A percentile compares a stretch with the other conserved stretches of the same genome.
These are phyloP conservation scores for Cladosporium velox DNA, from an alignment of 2,329 filamentous ascomycete genomes.

Conservation along the genomic window DNA sequence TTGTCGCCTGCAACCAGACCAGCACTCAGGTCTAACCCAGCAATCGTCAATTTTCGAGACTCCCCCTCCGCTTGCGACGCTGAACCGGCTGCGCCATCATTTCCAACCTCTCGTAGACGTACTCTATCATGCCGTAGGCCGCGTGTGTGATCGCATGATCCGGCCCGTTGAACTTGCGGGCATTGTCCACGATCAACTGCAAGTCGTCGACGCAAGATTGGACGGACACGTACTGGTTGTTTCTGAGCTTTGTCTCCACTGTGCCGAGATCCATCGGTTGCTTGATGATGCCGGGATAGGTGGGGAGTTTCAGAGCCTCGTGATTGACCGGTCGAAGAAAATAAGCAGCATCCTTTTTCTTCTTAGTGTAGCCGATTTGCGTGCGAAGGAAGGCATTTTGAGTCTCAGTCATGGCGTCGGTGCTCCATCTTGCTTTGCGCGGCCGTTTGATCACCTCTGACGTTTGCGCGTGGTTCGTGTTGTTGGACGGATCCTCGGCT, in stretches of 20 bases:
- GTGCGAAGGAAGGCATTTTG: slow-evolving; percentile 65
- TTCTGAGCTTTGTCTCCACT: slow-evolving; percentile 71
- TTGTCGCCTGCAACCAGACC: neutral
- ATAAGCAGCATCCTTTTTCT: slow-evolving; percentile 74
- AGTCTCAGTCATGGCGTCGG: slow-evolving; percentile 56
- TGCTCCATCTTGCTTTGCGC: slow-evolving; percentile 34
- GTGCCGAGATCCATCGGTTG: neutral
- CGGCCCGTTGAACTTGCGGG: slow-evolving; percentile 77
- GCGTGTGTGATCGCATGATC: slow-evolving; percentile 71
- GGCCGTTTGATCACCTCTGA: neutral
- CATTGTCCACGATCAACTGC: slow-evolving; percentile 76
- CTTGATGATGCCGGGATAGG: neutral
- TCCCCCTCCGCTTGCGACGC: neutral
- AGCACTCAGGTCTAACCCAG: neutral
- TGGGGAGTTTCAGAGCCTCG: slow-evolving; percentile 67
- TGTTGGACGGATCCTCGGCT: neutral
- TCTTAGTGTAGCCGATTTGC: slow-evolving; percentile 74
- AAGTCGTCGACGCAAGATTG: slow-evolving; percentile 74
- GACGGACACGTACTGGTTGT: slow-evolving; percentile 66
- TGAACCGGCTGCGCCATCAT: neutral
- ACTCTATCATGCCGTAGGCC: slow-evolving; percentile 62
- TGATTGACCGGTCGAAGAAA: slow-evolving; percentile 79
- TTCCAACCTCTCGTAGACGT: slow-evolving; percentile 48
- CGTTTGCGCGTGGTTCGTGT: neutral
- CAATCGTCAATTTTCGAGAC: neutral